Percentiles rank a stretch among this genome's conserved stretches.
phyloP scores from a whole-genome alignment of 768 basidiomycete genomes.

The Rhodotorula sphaerocarpa region DNA sequence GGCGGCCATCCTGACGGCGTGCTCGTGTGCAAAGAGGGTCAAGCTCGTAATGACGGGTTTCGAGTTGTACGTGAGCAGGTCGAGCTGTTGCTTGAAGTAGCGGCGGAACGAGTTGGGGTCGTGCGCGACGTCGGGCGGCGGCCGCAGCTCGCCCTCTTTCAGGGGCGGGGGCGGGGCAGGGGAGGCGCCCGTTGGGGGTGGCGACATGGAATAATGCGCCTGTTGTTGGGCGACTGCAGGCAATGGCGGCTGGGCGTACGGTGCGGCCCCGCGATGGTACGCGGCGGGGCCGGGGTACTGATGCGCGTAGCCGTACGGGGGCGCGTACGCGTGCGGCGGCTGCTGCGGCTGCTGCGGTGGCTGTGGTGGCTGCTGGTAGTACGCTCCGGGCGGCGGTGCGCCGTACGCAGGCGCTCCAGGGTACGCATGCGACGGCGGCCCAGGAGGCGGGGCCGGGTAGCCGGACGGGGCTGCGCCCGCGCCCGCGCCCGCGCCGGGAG shows the following conservation, averaged over 20 bases:
- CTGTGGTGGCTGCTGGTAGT: slow-evolving; percentile 48
- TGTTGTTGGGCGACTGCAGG: slow-evolving; percentile 15
- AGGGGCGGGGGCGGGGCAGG: slow-evolving; percentile 44
- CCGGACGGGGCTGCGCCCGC: too few relatives aligned
- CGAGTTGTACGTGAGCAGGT: slow-evolving; percentile 84
- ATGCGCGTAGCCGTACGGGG: too few relatives aligned
- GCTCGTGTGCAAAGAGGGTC: slow-evolving; percentile 85
- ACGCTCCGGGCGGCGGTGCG: slow-evolving; percentile 5
- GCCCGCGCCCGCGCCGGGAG: not conserved
- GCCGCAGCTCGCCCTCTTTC: slow-evolving; percentile 18
- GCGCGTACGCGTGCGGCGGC: too few relatives aligned
- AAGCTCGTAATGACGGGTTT: slow-evolving; percentile 86
- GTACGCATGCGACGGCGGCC: not conserved
- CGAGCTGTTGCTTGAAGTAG: slow-evolving; percentile 65
- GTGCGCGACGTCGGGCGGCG: slow-evolving; percentile 28
- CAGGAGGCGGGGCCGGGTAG: not conserved
- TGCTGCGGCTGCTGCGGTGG: slow-evolving; percentile 42
- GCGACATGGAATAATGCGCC: not conserved
- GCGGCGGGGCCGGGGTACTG: too few relatives aligned
- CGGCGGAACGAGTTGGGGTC: slow-evolving; percentile 68
- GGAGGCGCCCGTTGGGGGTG: slow-evolving; percentile 36
- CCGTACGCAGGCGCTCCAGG: slow-evolving; percentile 31
- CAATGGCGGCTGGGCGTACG: slow-evolving; percentile 43
- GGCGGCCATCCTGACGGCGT: slow-evolving; percentile 59
- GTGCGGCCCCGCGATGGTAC: slow-evolving; percentile 34